phyloP scores from a whole-genome alignment of 345 rosid species.

The Litchi chinensis region DNA sequence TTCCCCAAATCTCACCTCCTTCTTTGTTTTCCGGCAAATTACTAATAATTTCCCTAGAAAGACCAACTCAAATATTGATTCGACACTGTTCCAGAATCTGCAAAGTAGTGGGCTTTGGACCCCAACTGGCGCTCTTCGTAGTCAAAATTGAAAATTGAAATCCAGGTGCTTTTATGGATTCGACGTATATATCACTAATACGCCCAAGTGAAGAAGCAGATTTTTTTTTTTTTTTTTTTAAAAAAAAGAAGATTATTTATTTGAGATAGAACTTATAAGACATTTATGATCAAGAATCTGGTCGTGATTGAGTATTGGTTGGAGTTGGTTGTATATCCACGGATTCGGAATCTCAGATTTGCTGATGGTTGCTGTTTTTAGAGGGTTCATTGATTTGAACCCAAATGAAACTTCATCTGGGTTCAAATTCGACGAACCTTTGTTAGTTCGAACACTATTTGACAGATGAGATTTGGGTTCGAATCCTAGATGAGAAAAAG shows the following conservation, averaged over 20 bases:
- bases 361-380: too few relatives aligned
- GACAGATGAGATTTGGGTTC: too few relatives aligned
- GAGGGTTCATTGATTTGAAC: too few relatives aligned
- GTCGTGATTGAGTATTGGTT: not conserved
- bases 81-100: not conserved
- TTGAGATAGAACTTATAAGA: not conserved
- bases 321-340: too few relatives aligned
- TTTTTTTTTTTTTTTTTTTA: too few relatives aligned
- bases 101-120: not conserved
- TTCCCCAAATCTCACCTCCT: slow-evolving; percentile 5
- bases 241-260: too few relatives aligned
- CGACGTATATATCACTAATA: not conserved
- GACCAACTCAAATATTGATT: not conserved
- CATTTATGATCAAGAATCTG: not conserved
- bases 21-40: slow-evolving; percentile 19
- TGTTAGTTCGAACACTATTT: too few relatives aligned
- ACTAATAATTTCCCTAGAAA: slow-evolving; percentile 15
- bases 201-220: slow-evolving; percentile 1
- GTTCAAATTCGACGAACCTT: too few relatives aligned
- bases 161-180: not conserved
- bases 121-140: not conserved
- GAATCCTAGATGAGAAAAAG: too few relatives aligned
- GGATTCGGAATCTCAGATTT: too few relatives aligned
- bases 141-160: not conserved
- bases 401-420: too few relatives aligned